A percentile compares a stretch with the other conserved stretches of the same genome.
Evolutionary conservation across 2,329 filamentous ascomycete species (phyloP).

Genomic region (Ophiocordyceps camponoti-saundersi): DNA sequence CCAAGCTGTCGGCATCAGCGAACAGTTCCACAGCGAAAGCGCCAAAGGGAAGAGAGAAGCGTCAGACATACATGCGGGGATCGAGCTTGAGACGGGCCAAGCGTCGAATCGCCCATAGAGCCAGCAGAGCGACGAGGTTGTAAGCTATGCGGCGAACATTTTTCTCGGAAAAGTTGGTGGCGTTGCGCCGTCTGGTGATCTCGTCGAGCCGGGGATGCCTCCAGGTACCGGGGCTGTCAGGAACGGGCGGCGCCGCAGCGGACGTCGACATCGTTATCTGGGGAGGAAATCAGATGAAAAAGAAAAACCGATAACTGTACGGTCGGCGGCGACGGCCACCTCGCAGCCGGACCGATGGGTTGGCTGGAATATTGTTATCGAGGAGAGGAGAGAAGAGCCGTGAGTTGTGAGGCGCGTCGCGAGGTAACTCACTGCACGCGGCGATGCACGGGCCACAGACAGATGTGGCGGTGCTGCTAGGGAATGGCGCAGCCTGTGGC

Average conservation of each 20-base stretch:
- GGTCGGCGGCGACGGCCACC: too few species aligned
- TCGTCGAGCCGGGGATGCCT: constrained; percentile 77
- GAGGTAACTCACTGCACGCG: not conserved
- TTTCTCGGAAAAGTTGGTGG: constrained; percentile 59
- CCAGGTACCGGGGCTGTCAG: constrained; percentile 64
- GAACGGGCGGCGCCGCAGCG: constrained; percentile 20
- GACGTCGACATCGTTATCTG: constrained; percentile 20
- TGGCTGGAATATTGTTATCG: not conserved
- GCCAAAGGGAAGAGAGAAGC: not conserved
- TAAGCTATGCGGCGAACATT: constrained; percentile 55
- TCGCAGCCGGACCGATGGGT: too few species aligned
- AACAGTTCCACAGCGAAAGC: not conserved
- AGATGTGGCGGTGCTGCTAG: not conserved
- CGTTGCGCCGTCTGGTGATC: constrained; percentile 66
- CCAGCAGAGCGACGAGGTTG: constrained; percentile 38
- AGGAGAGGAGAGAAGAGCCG: not conserved
- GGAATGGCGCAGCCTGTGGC: not conserved
- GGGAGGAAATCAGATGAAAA: not conserved
- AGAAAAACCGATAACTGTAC: not conserved
- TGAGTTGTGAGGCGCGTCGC: not conserved
- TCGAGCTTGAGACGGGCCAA: constrained; percentile 18
- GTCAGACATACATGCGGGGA: constrained; percentile 17
- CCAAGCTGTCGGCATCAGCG: not conserved
- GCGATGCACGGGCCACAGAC: not conserved
- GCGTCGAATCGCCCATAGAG: constrained; percentile 18